Evolutionary conservation across 768 basidiomycete species (phyloP), one percentile per base, ranked within the genome.

Genomic region (Tylopilus rubrobrunneus): DNA sequence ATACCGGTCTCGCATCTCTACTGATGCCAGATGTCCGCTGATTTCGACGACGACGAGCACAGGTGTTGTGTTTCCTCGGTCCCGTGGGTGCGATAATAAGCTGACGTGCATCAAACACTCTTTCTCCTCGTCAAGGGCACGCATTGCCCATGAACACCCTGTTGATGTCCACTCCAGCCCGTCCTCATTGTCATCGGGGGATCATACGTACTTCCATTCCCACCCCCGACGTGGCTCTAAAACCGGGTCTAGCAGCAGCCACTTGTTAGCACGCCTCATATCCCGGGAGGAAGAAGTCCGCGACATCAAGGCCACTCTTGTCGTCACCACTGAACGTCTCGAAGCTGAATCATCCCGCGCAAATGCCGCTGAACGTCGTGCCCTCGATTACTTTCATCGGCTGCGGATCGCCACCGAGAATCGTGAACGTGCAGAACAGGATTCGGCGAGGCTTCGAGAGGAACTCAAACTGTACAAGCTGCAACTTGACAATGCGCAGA

Each of bases 391-490:
- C 56, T 76, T 76, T 23, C 65, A 69, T 49, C 70, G 73, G 25
- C 66, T 79, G 51, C 73, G 72, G 45, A 63, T 68, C 39, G 73
- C 71, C 10, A 75, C 73, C 27, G 74, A 76, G 12, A 72, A 68
- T 33, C 71, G 76, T 39, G 56, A 70, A 7, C 62, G 64, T 12
- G 64, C 76, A 1, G 74, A 78, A 56, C 71, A 71, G 21, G 75
- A 78, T 4, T 57, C 67, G 0, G 65, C 70, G 12, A 65, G 72
- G 34, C 65, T 69, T 4, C 63, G 65, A 41, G 75, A 78, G 57
- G 78, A 80, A 55, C 66, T 80, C 36, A 71, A 69, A 46, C 51
- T 76, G 56, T 78, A 79, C 66, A 76, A 77, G 59, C 49, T 73
- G 7, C 74, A 79, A 55, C 68, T 76, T 47, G 73, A 75, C 17